Evolutionary conservation across 805 yeast species (phyloP).

Genomic region (Candida argentea): DNA sequence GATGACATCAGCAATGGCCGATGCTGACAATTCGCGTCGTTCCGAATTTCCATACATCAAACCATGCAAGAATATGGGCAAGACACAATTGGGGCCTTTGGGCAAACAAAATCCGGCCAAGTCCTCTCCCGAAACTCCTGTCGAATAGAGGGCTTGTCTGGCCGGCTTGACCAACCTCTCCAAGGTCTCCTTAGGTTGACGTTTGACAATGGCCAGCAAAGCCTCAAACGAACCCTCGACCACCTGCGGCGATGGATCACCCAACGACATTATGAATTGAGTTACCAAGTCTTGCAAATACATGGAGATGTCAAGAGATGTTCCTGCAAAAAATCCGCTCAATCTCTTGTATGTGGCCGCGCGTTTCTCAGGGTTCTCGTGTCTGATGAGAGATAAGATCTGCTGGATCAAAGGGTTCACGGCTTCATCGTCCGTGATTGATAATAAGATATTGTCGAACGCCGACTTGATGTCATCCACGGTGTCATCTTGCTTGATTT

Average conservation of each 20-base stretch:
- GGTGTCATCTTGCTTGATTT: constrained; percentile 25
- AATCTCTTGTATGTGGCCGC: constrained; percentile 56
- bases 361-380: constrained; percentile 59
- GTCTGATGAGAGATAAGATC: constrained; percentile 62
- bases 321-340: constrained; percentile 57
- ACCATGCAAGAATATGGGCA: constrained; percentile 91
- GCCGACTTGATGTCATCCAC: constrained; percentile 39
- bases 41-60: constrained; percentile 85
- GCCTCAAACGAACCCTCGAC: constrained; percentile 60
- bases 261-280: constrained; percentile 60
- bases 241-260: constrained; percentile 53
- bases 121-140: constrained; percentile 56
- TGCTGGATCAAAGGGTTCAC: constrained; percentile 79
- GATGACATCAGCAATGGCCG: constrained; percentile 80
- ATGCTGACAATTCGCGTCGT: constrained; percentile 78
- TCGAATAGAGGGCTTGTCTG: constrained; percentile 53
- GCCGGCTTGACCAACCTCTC: constrained; percentile 79
- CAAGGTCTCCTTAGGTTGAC: constrained; percentile 64
- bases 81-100: constrained; percentile 76
- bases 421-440: constrained; percentile 71
- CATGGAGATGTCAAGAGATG: constrained; percentile 58
- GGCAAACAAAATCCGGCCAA: constrained; percentile 67
- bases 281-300: constrained; percentile 70
- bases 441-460: constrained; percentile 58
- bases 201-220: constrained; percentile 54